These are phyloP conservation scores for Inga oerstediana DNA, from an alignment of 306 rosid genomes.

Conservation along the genomic window DNA sequence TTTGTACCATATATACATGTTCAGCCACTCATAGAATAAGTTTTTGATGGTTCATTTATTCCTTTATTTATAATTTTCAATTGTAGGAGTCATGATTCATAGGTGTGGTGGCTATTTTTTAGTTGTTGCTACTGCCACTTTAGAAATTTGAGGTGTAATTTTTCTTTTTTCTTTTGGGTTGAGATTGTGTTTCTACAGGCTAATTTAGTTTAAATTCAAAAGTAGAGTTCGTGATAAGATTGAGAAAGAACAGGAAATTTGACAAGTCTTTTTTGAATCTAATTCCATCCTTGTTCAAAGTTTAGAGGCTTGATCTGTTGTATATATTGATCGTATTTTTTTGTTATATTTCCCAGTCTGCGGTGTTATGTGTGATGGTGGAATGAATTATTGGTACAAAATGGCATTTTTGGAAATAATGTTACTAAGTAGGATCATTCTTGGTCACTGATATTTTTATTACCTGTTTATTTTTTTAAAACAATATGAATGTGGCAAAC, in stretches of 20 bases:
- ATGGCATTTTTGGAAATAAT: too few relatives aligned
- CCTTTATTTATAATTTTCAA: slow-evolving; percentile 52
- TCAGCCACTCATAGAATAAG: slow-evolving; percentile 79
- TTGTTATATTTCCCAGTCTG: not conserved
- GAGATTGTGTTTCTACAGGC: slow-evolving; percentile 63
- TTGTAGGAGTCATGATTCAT: slow-evolving; percentile 58
- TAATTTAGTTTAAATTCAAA: slow-evolving; percentile 50
- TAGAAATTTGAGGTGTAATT: slow-evolving; percentile 64
- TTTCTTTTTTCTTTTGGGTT: too few relatives aligned
- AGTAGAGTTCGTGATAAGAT: slow-evolving; percentile 37
- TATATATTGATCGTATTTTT: not conserved
- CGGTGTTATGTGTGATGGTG: not conserved
- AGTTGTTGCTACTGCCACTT: slow-evolving; percentile 57
- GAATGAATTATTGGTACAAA: not conserved
- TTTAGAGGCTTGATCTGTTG: not conserved
- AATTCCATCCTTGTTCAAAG: slow-evolving; percentile 39
- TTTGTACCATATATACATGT: slow-evolving; percentile 85
- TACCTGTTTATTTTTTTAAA: too few relatives aligned
- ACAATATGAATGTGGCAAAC: too few relatives aligned
- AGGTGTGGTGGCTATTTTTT: slow-evolving; percentile 86
- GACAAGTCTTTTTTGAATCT: slow-evolving; percentile 43
- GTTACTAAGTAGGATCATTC: too few relatives aligned
- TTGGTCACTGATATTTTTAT: too few relatives aligned
- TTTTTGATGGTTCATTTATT: slow-evolving; percentile 48
- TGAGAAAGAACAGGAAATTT: slow-evolving; percentile 49